A percentile compares a stretch with the other conserved stretches of the same genome.
Evolutionary conservation across 1,284 basidiomycete genomes (phyloP).

Genomic region (Ustilago nuda): DNA sequence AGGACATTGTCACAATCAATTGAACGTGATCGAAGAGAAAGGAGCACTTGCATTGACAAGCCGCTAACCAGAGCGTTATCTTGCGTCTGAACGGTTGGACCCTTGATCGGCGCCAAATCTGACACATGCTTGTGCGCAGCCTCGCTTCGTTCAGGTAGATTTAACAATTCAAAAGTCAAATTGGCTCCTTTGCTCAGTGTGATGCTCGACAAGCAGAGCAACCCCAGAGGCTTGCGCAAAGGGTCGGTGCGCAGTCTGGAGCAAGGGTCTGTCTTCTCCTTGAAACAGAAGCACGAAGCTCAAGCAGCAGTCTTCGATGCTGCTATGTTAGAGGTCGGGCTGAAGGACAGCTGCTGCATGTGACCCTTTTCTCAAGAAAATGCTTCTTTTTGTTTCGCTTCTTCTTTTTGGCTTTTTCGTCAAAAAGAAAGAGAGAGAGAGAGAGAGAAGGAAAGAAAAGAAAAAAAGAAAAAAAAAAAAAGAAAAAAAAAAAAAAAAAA

Average conservation of each 20-base stretch:
- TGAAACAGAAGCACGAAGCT: neutral
- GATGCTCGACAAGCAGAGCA: no score
- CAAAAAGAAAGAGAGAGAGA: neutral
- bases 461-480: neutral
- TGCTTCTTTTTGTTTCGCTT: constrained; percentile 2
- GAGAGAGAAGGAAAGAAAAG: no score
- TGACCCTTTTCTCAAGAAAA: neutral
- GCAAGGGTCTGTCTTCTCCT: neutral
- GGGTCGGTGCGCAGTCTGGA: neutral
- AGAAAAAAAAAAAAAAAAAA: neutral
- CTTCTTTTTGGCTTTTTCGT: neutral
- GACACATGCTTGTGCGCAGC: neutral
- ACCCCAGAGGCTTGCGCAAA: neutral
- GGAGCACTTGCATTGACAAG: no score
- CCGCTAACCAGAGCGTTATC: neutral
- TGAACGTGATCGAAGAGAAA: no score
- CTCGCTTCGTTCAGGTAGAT: neutral
- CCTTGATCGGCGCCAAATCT: constrained; percentile 1
- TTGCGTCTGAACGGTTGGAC: neutral
- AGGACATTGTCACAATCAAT: neutral
- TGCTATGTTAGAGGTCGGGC: neutral
- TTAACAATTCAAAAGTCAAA: no score
- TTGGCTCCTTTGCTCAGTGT: no score
- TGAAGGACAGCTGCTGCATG: neutral
- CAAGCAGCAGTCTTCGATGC: neutral